Percentiles rank a stretch among this genome's conserved stretches.
Conservation (phyloP, 1,284 basidiomycete species). For the Termitomyces sp. region DNA sequence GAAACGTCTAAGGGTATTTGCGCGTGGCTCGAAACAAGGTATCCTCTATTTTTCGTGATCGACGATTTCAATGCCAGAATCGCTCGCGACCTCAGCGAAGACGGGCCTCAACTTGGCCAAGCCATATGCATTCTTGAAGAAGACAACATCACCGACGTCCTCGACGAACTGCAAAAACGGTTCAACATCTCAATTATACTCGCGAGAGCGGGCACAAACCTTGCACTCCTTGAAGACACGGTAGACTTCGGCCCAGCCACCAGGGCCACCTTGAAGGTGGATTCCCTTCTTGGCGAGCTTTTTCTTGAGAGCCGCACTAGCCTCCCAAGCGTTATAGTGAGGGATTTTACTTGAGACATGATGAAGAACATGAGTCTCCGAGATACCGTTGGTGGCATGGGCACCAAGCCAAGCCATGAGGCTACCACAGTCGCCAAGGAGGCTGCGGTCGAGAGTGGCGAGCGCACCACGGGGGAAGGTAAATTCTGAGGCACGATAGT, state of each 20-base stretch:
- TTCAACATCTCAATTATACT: neutral
- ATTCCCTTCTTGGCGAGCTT: conserved; percentile 66
- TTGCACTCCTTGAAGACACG: conserved; percentile 75
- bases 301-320: conserved; percentile 81
- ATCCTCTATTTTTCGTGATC: conserved; percentile 33
- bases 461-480: conserved; percentile 95
- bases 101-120: conserved; percentile 67
- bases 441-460: conserved; percentile 85
- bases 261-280: conserved; percentile 58
- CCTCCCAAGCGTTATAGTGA: conserved; percentile 94
- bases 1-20: conserved; percentile 13
- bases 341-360: conserved; percentile 93
- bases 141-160: conserved; percentile 85
- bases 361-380: conserved; percentile 90
- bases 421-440: conserved; percentile 76
- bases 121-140: conserved; percentile 87
- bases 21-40: conserved; percentile 5
- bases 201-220: conserved; percentile 29
- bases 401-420: conserved; percentile 76
- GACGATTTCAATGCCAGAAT: conserved; percentile 80
- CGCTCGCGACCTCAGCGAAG: conserved; percentile 64
- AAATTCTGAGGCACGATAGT: conserved; percentile 90
- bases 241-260: conserved; percentile 75
- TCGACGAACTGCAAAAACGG: conserved; percentile 68
- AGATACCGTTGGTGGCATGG: conserved; percentile 81